Evolutionary conservation across 129 eudicot species (phyloP).

Genomic region (Ambrosia trifida): DNA sequence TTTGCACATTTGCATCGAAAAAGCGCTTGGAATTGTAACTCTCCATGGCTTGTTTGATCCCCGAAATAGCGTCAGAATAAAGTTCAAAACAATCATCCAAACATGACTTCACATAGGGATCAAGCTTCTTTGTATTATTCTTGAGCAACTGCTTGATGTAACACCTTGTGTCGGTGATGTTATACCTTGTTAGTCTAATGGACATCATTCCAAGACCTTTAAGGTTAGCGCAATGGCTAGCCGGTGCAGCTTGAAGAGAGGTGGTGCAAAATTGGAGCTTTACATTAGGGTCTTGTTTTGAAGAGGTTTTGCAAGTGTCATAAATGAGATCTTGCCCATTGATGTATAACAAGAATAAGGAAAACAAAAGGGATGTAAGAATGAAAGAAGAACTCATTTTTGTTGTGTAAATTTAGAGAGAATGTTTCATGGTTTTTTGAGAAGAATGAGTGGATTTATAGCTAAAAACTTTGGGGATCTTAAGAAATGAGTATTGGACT

Average conservation of each 20-base stretch:
- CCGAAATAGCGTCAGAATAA: conserved; percentile 52
- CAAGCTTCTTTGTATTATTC: conserved; percentile 35
- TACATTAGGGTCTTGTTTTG: conserved; percentile 41
- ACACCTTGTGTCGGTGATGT: conserved; percentile 42
- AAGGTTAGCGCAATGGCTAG: conserved; percentile 43
- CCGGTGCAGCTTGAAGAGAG: conserved; percentile 47
- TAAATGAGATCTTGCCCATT: conserved; percentile 39
- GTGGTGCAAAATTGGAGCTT: conserved; percentile 39
- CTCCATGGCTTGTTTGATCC: conserved; percentile 49
- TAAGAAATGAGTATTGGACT: neutral
- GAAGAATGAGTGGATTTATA: conserved; percentile 36
- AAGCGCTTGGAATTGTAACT: conserved; percentile 34
- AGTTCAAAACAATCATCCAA: conserved; percentile 64
- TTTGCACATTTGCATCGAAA: conserved; percentile 48
- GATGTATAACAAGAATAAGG: conserved; percentile 6
- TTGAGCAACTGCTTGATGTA: conserved; percentile 40
- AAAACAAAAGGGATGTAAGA: conserved; percentile 13
- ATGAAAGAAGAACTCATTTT: conserved; percentile 23
- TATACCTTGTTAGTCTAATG: conserved; percentile 31
- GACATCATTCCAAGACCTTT: conserved; percentile 42
- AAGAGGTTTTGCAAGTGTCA: conserved; percentile 46
- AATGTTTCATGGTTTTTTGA: conserved; percentile 21
- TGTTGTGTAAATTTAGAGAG: conserved; percentile 1
- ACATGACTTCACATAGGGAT: conserved; percentile 32
- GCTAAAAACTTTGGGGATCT: neutral